Evolutionary conservation across 2,329 filamentous ascomycete species (phyloP).

Genomic region (Cylindrodendrum hubeiense): DNA sequence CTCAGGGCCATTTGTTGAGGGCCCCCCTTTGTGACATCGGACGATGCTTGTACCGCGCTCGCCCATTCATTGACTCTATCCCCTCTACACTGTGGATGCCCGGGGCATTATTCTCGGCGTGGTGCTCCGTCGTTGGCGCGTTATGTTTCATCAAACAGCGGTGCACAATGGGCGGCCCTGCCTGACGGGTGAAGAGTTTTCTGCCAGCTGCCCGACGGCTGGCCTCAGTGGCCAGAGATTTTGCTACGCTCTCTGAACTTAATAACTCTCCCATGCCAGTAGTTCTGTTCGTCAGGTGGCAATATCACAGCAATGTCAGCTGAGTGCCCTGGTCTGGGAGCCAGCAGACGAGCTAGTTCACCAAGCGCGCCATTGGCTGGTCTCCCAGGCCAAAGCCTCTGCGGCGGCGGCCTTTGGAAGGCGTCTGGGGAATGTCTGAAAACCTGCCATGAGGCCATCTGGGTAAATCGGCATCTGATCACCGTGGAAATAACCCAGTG

Average conservation of each 20-base stretch:
- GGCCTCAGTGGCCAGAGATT: not conserved
- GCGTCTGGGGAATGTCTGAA: not conserved
- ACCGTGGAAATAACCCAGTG: not conserved
- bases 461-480: not conserved
- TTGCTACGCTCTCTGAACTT: not conserved
- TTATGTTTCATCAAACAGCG: not conserved
- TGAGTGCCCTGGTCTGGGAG: not conserved
- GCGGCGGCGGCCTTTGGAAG: not conserved
- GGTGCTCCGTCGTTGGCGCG: not conserved
- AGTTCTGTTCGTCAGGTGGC: not conserved
- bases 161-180: not conserved
- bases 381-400: not conserved
- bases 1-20: not conserved
- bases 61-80: not conserved
- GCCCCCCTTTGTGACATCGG: not conserved
- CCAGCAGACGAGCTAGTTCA: not conserved
- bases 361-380: constrained; percentile 2
- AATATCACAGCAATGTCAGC: constrained; percentile 3
- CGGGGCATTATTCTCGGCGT: not conserved
- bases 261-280: not conserved
- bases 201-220: not conserved
- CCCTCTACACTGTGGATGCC: not conserved
- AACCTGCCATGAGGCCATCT: not conserved
- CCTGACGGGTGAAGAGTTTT: constrained; percentile 1
- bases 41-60: not conserved